phyloP scores from a whole-genome alignment of 176 grass and related monocot species.

The Phoenix roebelenii region DNA sequence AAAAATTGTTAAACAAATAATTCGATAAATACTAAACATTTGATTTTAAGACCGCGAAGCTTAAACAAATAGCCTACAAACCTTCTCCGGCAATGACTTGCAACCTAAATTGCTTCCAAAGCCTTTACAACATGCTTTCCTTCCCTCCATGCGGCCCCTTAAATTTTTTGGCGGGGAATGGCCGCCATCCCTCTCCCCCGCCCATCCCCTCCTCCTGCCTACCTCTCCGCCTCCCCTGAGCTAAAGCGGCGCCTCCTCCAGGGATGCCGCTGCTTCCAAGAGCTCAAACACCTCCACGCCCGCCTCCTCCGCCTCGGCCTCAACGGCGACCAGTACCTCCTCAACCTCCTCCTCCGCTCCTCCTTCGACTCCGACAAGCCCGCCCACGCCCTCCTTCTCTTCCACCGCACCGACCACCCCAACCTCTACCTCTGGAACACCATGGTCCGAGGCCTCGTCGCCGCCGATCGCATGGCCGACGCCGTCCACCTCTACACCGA shows the following conservation, averaged over 20 bases:
- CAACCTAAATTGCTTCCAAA: too few species aligned
- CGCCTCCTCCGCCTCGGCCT: constrained; percentile 19
- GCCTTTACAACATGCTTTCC: too few species aligned
- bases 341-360: constrained; percentile 37
- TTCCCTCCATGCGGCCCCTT: neutral
- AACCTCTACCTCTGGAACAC: constrained; percentile 22
- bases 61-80: too few species aligned
- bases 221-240: neutral
- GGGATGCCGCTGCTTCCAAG: constrained; percentile 12
- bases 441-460: constrained; percentile 30
- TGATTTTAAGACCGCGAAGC: too few species aligned
- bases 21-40: too few species aligned
- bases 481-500: constrained; percentile 23
- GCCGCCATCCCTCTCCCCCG: neutral
- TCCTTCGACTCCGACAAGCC: constrained; percentile 26
- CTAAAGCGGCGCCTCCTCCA: constrained; percentile 17
- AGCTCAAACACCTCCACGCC: constrained; percentile 29
- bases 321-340: constrained; percentile 8
- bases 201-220: neutral
- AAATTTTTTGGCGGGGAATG: constrained; percentile 9
- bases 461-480: constrained; percentile 25
- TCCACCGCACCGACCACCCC: neutral
- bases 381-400: constrained; percentile 11
- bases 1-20: too few species aligned
- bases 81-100: too few species aligned